Evolutionary conservation across 306 rosid species (phyloP), one percentile per base, ranked within the genome.

Genomic region (Hippophae rhamnoides): DNA sequence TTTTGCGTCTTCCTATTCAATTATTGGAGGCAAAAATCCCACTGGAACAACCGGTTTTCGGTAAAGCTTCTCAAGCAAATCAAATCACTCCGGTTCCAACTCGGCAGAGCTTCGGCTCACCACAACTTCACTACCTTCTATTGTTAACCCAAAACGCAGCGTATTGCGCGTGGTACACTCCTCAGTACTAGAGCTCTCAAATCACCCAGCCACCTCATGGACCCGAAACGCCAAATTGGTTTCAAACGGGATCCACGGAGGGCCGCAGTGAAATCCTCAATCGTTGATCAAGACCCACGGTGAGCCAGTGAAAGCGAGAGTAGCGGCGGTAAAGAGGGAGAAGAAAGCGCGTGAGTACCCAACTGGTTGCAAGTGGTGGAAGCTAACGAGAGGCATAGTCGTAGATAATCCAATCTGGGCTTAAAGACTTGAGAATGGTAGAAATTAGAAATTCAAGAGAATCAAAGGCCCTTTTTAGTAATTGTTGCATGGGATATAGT

Each of bases 381-480:
- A 79, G 73, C 84, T 81, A 79, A 71, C 75, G 79, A n/a, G 84
- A 52, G 66, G 84, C 63, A 41, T 76, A 79, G 60, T 76, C 84
- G 72, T 76, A 72, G n/a, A 79, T 31, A 47, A 79, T 64, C 81
- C 84, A 79, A 46, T 79, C 81, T 6, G 76, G 76, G 3, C 38
- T 9, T 43, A 61, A 67, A 48, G 69, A 31, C 46, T 53, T 41
- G 3, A 75, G 73, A 42, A 69, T 65, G 10, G 13, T 7, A 26
- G 47, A 3, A 7, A 77, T 12, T 13, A 70, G 72, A 13, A 31
- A 52, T 41, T 77, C 60, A 0, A 77, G 66, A 7, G 61, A 63
- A 52, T 77, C 82, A 61, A 73, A 77, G 57, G 82, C 78, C 56
- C 31, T 58, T 59, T 77, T 77, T 12, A 77, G 69, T 47, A 72